Evolutionary conservation across 139 green algal species (phyloP), one percentile per base, ranked within the genome.

Genomic region (Chlamydomonas eustigma): DNA sequence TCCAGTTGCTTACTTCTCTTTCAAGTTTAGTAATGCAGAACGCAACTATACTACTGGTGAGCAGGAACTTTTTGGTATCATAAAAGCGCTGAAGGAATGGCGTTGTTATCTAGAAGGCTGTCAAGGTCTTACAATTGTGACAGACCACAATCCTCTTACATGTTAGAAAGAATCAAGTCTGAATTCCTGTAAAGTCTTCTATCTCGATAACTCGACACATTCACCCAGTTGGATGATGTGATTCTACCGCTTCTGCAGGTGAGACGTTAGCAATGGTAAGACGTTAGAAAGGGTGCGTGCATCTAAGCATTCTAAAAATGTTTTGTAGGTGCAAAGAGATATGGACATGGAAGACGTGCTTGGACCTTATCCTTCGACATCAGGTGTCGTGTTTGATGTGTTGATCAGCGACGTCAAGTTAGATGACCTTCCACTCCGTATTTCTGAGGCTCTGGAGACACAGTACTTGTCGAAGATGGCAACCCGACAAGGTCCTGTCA

Each of bases 391-490:
- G 30, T 70, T 31, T 70, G 30, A 37, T 35, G 63, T 8, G 25
- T 70, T 70, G 63, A 70, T 70, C 28, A 8, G 63, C 28, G 63
- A 70, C 28, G 63, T 70, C 28, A 8, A 70, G 6, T 28, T 28
- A 5, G 63, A 70, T 31, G 63, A 70, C 28, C 63, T 70, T 31
- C 63, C 63, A 70, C 28, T 70, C 8, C 30, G 30, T 6, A 70
- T 70, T 70, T 70, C 63, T 22, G 12, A 32, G 63, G 63, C 63
- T 31, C 63, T 70, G 25, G 63, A 28, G 63, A 22, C 18, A 70
- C n/a, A 8, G 25, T 70, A 70, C 28, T 22, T 70, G 6, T 70
- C 63, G 63, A 28, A 70, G 63, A 70, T 70, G 63, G 63, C 63
- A 22, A 8, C 18, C n/a, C 63, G 63, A 31, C 32, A 22, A 37